Percentiles rank a stretch among this genome's conserved stretches.
Evolutionary conservation across 345 rosid species (phyloP).

Genomic region (Triadica sebifera): DNA sequence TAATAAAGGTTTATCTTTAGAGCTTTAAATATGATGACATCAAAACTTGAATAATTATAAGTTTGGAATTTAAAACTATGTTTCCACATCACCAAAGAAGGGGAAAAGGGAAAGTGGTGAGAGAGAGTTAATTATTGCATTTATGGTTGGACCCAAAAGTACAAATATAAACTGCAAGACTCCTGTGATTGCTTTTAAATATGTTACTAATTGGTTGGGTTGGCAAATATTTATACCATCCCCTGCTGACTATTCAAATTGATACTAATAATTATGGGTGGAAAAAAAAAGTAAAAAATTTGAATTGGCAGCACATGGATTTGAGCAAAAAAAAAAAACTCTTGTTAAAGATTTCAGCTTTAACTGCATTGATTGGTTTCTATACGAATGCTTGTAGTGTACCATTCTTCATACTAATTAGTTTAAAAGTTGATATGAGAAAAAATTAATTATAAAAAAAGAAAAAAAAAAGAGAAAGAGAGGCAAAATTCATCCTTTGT

Average conservation of each 20-base stretch:
- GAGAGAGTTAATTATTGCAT: constrained; percentile 23
- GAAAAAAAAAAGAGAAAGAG: too few relatives aligned
- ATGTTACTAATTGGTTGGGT: neutral
- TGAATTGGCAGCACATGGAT: constrained; percentile 15
- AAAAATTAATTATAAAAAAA: too few relatives aligned
- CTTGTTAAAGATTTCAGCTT: neutral
- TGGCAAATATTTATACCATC: neutral
- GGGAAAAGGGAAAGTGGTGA: neutral
- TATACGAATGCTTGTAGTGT: too few relatives aligned
- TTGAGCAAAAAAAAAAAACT: neutral
- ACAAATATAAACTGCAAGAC: constrained; percentile 24
- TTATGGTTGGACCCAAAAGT: constrained; percentile 35
- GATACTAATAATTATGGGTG: neutral
- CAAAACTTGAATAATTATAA: neutral
- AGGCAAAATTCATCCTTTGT: too few relatives aligned
- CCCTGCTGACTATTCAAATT: neutral
- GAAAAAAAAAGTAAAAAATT: neutral
- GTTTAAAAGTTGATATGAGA: too few relatives aligned
- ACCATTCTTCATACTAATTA: too few relatives aligned
- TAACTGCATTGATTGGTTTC: neutral
- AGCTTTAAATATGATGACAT: neutral
- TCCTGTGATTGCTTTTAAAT: constrained; percentile 44
- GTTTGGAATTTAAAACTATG: constrained; percentile 6
- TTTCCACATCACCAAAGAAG: neutral
- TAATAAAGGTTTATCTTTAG: neutral